Percentiles rank a stretch among this genome's conserved stretches.
Conservation (phyloP, 2,329 filamentous ascomycete species). For the Bipolaris victoriae region DNA sequence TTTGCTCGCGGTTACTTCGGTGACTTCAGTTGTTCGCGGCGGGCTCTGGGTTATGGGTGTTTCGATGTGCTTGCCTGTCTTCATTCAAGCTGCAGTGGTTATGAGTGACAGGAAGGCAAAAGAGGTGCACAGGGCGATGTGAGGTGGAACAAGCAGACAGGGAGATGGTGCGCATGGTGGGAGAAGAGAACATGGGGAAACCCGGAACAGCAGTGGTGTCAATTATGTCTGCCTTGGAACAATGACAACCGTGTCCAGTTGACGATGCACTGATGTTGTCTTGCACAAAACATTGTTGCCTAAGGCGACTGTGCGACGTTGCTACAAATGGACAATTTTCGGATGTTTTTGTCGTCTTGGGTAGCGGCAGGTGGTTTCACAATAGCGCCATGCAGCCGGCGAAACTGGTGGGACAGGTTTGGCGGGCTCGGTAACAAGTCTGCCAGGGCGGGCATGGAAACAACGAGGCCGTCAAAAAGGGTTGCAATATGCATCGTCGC, state of each 20-base stretch:
- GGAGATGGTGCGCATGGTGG: neutral
- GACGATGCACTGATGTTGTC: slow-evolving; percentile 5
- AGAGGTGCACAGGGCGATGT: neutral
- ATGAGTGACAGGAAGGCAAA: slow-evolving; percentile 12
- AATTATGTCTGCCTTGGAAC: neutral
- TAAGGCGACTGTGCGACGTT: neutral
- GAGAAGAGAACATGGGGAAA: neutral
- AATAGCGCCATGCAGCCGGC: neutral
- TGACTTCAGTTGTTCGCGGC: slow-evolving; percentile 25
- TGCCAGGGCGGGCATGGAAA: neutral
- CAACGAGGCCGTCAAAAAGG: neutral
- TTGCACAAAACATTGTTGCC: slow-evolving; percentile 4
- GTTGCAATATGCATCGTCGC: neutral
- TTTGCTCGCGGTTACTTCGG: slow-evolving; percentile 35
- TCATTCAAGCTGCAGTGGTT: slow-evolving; percentile 32
- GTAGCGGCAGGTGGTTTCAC: neutral
- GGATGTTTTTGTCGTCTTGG: neutral
- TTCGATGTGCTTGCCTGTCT: slow-evolving; percentile 30
- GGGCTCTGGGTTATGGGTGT: slow-evolving; percentile 28
- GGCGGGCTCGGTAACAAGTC: neutral
- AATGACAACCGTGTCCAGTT: neutral
- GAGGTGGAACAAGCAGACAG: neutral
- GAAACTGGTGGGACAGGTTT: neutral
- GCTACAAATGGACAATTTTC: neutral
- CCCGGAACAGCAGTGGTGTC: neutral